A percentile compares a stretch with the other conserved stretches of the same genome.
phyloP scores from a whole-genome alignment of 169 alveolate species.

The Blepharisma undulans region DNA sequence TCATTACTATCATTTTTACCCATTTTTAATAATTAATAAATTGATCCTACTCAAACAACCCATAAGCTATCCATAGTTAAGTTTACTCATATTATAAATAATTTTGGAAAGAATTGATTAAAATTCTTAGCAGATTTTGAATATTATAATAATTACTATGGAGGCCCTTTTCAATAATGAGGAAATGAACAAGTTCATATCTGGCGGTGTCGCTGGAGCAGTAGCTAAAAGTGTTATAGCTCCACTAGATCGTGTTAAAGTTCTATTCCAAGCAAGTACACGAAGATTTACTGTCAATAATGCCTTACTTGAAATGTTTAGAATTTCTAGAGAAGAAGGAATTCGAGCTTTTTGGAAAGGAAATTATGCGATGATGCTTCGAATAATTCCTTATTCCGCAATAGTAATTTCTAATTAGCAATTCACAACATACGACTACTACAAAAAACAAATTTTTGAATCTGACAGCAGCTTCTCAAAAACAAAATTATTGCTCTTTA shows the following conservation, averaged over 20 bases:
- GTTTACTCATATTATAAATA: too few relatives aligned
- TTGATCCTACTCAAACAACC: background rate
- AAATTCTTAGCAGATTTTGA: background rate
- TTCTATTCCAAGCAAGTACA: conserved; percentile 68
- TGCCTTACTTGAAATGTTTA: conserved; percentile 68
- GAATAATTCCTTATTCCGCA: conserved; percentile 83
- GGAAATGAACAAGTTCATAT: conserved; percentile 38
- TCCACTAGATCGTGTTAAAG: conserved; percentile 83
- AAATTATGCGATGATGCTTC: conserved; percentile 91
- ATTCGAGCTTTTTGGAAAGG: conserved; percentile 94
- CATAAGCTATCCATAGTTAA: background rate
- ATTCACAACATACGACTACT: background rate
- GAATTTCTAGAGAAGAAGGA: conserved; percentile 93
- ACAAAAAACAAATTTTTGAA: background rate
- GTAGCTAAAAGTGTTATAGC: conserved; percentile 66
- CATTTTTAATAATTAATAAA: background rate
- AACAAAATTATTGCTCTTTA: background rate
- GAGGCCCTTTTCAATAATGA: background rate
- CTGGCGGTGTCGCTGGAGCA: conserved; percentile 79
- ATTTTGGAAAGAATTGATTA: background rate
- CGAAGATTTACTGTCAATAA: conserved; percentile 88
- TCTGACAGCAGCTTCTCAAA: background rate
- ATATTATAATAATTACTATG: background rate
- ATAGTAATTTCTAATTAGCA: background rate
- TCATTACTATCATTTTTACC: background rate